Evolutionary conservation across 2,329 filamentous ascomycete species (phyloP).

Genomic region (Pseudogymnoascus sp.): DNA sequence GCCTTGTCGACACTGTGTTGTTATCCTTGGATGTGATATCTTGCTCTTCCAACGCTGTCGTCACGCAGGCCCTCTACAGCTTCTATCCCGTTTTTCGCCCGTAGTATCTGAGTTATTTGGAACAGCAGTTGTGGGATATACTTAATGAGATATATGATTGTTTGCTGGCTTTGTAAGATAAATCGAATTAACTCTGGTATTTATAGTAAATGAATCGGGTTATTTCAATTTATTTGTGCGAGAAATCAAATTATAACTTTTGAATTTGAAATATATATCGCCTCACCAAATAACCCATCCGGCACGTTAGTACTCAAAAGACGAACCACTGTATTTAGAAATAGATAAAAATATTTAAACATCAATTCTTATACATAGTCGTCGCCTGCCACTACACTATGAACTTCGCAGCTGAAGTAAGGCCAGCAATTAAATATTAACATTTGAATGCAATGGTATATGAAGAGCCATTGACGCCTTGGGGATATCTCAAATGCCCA

Average conservation of each 20-base stretch:
- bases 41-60: not conserved
- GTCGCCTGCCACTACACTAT: too few relatives aligned
- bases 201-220: too few relatives aligned
- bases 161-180: not conserved
- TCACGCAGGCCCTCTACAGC: not conserved
- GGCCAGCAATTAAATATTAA: not conserved
- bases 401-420: not conserved
- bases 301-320: not conserved
- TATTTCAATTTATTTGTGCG: not conserved
- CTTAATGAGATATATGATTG: not conserved
- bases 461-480: not conserved
- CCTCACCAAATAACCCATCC: not conserved
- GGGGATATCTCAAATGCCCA: not conserved
- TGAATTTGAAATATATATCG: not conserved
- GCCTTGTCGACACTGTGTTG: not conserved
- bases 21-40: not conserved
- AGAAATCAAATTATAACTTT: not conserved
- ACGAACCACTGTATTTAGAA: not conserved
- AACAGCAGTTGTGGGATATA: not conserved
- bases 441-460: not conserved
- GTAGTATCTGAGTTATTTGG: not conserved
- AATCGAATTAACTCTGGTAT: not conserved
- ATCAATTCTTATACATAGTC: not conserved
- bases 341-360: not conserved
- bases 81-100: not conserved